Conservation (phyloP, 2,329 filamentous ascomycete species). For the Sodiomyces alkalinus region DNA sequence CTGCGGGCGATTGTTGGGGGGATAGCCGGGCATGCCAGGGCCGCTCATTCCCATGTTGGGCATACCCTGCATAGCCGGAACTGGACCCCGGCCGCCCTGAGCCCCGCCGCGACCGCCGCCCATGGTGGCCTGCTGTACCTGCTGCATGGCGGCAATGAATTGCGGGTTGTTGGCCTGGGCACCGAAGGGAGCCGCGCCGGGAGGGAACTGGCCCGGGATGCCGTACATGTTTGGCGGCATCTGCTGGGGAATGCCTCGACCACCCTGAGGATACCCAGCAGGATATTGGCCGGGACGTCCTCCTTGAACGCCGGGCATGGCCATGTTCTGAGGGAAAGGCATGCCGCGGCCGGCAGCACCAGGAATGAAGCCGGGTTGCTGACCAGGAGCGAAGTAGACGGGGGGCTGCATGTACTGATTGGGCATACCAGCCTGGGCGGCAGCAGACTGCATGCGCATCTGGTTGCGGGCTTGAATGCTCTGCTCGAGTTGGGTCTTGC, state of each 20-base stretch:
- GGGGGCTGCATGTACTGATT: slow-evolving; percentile 77
- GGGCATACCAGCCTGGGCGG: slow-evolving; percentile 77
- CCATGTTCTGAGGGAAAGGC: slow-evolving; percentile 51
- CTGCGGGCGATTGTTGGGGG: slow-evolving; percentile 36
- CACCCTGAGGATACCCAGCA: slow-evolving; percentile 67
- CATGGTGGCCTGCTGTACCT: slow-evolving; percentile 49
- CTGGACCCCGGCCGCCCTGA: slow-evolving; percentile 56
- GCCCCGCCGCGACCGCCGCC: slow-evolving; percentile 44
- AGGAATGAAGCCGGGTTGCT: slow-evolving; percentile 57
- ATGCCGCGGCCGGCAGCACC: slow-evolving; percentile 47
- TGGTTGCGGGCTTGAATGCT: slow-evolving; percentile 99
- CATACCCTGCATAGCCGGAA: slow-evolving; percentile 65
- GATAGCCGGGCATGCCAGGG: slow-evolving; percentile 39
- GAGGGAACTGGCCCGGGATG: slow-evolving; percentile 66
- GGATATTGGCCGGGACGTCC: slow-evolving; percentile 80
- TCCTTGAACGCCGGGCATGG: slow-evolving; percentile 57
- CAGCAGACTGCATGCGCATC: slow-evolving; percentile 93
- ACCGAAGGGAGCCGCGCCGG: slow-evolving; percentile 55
- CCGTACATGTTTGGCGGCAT: slow-evolving; percentile 78
- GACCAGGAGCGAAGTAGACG: slow-evolving; percentile 76
- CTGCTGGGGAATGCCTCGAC: slow-evolving; percentile 75
- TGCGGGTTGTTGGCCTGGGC: slow-evolving; percentile 61
- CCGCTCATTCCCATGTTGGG: slow-evolving; percentile 47
- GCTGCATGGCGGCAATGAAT: slow-evolving; percentile 70
- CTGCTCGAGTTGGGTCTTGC: slow-evolving; percentile 97